Evolutionary conservation across 2,329 filamentous ascomycete genomes (phyloP).

Genomic region (Neurospora sp.): DNA sequence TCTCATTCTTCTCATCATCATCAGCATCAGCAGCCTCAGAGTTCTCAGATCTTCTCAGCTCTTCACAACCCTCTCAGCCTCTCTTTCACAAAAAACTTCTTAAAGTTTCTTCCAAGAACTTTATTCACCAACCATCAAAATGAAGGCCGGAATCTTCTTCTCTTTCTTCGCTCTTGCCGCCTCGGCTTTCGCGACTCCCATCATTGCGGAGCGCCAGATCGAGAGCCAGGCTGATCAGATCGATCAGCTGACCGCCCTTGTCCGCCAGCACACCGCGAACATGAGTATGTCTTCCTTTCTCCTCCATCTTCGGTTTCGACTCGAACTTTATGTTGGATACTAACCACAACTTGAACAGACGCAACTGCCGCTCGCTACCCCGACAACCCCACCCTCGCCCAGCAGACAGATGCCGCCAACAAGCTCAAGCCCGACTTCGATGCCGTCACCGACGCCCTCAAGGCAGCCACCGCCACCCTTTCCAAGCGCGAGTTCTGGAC

Average conservation of each 20-base stretch:
- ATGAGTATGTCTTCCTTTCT: constrained; percentile 16
- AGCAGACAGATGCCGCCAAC: constrained; percentile 15
- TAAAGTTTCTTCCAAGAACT: neutral
- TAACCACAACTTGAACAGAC: constrained; percentile 10
- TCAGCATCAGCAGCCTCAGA: neutral
- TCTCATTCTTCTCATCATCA: neutral
- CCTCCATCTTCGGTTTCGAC: neutral
- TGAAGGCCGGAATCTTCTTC: constrained; percentile 17
- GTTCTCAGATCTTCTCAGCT: neutral
- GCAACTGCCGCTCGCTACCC: constrained; percentile 13
- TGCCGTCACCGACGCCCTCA: constrained; percentile 18
- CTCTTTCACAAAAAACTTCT: neutral
- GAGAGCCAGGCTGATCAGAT: constrained; percentile 14
- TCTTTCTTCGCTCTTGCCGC: constrained; percentile 16
- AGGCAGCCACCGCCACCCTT: constrained; percentile 13
- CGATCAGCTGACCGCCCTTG: constrained; percentile 13
- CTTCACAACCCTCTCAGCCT: neutral
- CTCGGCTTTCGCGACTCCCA: constrained; percentile 15
- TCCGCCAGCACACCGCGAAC: constrained; percentile 19
- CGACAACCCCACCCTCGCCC: constrained; percentile 13
- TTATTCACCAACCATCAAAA: constrained; percentile 9
- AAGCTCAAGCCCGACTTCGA: constrained; percentile 17
- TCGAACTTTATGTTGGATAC: neutral
- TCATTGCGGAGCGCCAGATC: constrained; percentile 16
- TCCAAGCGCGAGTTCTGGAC: constrained; percentile 13